Conservation (phyloP, 1,139 yeast genomes). For the Yamadazyma spencermartinsiae region DNA sequence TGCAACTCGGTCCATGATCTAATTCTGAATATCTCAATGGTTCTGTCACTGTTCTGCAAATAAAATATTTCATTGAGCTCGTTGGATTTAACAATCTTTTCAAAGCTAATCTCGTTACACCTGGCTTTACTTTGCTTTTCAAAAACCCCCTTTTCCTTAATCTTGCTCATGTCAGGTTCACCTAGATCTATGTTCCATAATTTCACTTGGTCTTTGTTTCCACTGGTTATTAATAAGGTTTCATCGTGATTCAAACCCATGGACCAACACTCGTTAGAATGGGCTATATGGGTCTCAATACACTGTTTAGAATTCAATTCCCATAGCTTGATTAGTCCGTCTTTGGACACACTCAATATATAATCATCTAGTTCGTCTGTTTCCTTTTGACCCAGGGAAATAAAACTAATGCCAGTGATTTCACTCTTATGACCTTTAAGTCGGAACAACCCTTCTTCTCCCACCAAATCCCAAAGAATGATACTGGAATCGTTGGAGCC, state of each 20-base stretch:
- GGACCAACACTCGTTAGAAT: conserved; percentile 91
- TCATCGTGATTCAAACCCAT: conserved; percentile 48
- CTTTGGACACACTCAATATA: conserved; percentile 77
- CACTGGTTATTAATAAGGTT: conserved; percentile 63
- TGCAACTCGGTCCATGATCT: conserved; percentile 77
- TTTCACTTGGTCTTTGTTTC: conserved; percentile 79
- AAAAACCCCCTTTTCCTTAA: conserved; percentile 63
- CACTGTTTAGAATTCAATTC: conserved; percentile 87
- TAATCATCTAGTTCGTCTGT: conserved; percentile 65
- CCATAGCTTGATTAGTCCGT: conserved; percentile 91
- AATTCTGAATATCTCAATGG: conserved; percentile 78
- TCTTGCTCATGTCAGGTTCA: conserved; percentile 51
- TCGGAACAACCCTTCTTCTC: conserved; percentile 85
- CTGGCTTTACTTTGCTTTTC: conserved; percentile 81
- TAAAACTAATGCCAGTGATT: conserved; percentile 68
- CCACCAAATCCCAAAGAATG: conserved; percentile 92
- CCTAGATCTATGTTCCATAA: conserved; percentile 71
- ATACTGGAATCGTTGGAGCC: conserved; percentile 85
- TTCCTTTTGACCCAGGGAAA: conserved; percentile 36
- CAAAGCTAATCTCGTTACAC: conserved; percentile 63
- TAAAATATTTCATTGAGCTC: conserved; percentile 58
- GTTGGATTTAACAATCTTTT: conserved; percentile 26
- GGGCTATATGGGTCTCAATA: conserved; percentile 92
- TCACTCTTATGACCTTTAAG: conserved; percentile 88
- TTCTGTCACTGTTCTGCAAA: conserved; percentile 76